Evolutionary conservation across 768 basidiomycete genomes (phyloP).

Genomic region (Tulasnella sp.): DNA sequence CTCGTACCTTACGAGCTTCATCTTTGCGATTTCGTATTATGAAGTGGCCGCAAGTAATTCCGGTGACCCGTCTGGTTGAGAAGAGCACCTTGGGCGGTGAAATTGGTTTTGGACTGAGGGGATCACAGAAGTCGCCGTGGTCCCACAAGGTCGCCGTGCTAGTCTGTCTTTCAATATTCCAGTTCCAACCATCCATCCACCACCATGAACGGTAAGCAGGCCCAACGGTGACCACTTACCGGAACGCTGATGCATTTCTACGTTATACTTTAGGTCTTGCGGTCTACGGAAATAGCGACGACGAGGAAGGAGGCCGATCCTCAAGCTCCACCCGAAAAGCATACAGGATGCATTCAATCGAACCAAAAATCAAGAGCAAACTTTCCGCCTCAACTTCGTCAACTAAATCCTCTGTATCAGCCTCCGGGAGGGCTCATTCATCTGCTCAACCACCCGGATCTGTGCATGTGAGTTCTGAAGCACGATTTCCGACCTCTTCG

Average conservation of each 20-base stretch:
- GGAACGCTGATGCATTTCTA: background rate
- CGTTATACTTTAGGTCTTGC: background rate
- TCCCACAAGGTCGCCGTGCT: background rate
- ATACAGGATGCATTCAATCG: background rate
- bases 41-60: background rate
- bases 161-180: background rate
- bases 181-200: background rate
- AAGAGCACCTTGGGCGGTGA: slow-evolving; percentile 1
- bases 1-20: slow-evolving; percentile 26
- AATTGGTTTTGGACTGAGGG: slow-evolving; percentile 13
- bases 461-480: slow-evolving; percentile 22
- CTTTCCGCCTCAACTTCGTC: background rate
- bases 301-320: slow-evolving; percentile 7
- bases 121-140: background rate
- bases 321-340: slow-evolving; percentile 4
- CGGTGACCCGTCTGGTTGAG: background rate
- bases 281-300: slow-evolving; percentile 19
- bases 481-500: slow-evolving; percentile 10
- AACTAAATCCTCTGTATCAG: background rate
- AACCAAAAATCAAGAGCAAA: background rate
- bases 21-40: background rate
- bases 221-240: background rate
- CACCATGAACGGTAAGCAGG: slow-evolving; percentile 12
- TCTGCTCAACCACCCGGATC: background rate
- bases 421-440: background rate